A percentile compares a stretch with the other conserved stretches of the same genome.
Conservation (phyloP, 176 grass and related monocot genomes). For the Oryza glaberrima region DNA sequence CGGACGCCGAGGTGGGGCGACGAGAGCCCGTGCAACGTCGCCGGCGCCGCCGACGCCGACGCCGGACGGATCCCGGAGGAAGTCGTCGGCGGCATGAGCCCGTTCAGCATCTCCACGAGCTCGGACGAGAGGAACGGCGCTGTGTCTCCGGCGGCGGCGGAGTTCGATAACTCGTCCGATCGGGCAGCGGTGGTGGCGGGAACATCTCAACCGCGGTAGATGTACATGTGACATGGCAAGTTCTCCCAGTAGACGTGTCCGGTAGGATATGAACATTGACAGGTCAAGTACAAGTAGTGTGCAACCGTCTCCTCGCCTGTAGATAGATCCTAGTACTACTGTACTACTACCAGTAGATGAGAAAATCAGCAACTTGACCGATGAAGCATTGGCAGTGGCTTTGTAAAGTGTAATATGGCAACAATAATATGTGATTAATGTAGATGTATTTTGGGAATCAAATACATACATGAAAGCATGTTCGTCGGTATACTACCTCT, state of each 20-base stretch:
- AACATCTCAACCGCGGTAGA: conserved; percentile 6
- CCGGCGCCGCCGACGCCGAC: background rate
- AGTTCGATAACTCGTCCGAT: conserved; percentile 21
- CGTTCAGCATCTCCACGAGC: conserved; percentile 32
- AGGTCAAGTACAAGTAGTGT: background rate
- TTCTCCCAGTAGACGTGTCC: background rate
- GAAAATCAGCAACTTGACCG: background rate
- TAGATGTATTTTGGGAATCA: no score
- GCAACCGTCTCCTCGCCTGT: background rate
- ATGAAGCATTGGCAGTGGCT: background rate
- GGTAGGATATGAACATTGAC: background rate
- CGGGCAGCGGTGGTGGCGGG: conserved; percentile 36
- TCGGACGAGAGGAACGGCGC: conserved; percentile 44
- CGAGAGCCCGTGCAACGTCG: background rate
- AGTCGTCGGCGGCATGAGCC: conserved; percentile 30
- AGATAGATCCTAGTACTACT: background rate
- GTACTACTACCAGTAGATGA: background rate
- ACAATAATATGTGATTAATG: background rate
- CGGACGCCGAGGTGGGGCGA: conserved; percentile 15
- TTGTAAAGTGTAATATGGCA: background rate
- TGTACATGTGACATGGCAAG: background rate
- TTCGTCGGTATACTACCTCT: no score
- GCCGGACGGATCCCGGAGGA: background rate
- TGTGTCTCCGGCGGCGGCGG: background rate
- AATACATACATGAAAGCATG: no score